Percentiles rank a stretch among this genome's conserved stretches.
These are phyloP conservation scores for Ophiostoma perfectum DNA, from an alignment of 2,329 filamentous ascomycete genomes.

Conservation along the genomic window DNA sequence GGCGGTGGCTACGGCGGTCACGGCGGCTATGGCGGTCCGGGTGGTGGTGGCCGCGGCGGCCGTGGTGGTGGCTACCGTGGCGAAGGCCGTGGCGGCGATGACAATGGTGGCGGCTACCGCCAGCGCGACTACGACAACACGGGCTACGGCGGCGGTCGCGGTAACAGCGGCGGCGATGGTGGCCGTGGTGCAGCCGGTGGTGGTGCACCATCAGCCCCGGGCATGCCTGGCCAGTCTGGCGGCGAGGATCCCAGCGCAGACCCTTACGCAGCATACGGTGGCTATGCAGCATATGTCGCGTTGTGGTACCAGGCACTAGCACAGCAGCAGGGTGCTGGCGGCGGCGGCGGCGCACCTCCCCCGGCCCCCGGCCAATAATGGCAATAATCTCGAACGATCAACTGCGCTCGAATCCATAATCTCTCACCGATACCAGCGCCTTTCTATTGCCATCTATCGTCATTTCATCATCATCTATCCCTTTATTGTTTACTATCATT, in stretches of 20 bases:
- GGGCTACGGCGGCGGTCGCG: conserved; percentile 41
- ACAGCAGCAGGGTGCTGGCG: conserved; percentile 29
- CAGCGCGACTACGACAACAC: conserved; percentile 50
- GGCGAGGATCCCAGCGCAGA: conserved; percentile 52
- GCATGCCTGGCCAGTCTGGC: conserved; percentile 37
- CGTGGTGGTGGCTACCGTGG: conserved; percentile 43
- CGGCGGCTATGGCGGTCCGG: conserved; percentile 41
- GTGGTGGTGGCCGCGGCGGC: conserved; percentile 37
- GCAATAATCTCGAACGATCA: background rate
- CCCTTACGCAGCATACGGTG: conserved; percentile 75
- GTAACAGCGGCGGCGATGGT: conserved; percentile 39
- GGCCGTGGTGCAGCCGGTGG: conserved; percentile 38
- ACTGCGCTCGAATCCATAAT: too few relatives aligned
- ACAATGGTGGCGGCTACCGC: conserved; percentile 30
- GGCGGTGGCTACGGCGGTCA: conserved; percentile 37
- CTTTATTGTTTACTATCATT: background rate
- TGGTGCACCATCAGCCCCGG: conserved; percentile 46
- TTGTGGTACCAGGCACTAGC: conserved; percentile 70
- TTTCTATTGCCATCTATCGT: background rate
- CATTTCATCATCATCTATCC: background rate
- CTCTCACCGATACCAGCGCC: too few relatives aligned
- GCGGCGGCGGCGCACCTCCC: conserved; percentile 20
- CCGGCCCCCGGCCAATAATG: conserved; percentile 20
- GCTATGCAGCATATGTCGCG: conserved; percentile 73
- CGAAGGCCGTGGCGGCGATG: conserved; percentile 49